A percentile compares a stretch with the other conserved stretches of the same genome.
These are phyloP conservation scores for Trichophyton rubrum DNA, from an alignment of 2,329 filamentous ascomycete species.

Conservation along the genomic window DNA sequence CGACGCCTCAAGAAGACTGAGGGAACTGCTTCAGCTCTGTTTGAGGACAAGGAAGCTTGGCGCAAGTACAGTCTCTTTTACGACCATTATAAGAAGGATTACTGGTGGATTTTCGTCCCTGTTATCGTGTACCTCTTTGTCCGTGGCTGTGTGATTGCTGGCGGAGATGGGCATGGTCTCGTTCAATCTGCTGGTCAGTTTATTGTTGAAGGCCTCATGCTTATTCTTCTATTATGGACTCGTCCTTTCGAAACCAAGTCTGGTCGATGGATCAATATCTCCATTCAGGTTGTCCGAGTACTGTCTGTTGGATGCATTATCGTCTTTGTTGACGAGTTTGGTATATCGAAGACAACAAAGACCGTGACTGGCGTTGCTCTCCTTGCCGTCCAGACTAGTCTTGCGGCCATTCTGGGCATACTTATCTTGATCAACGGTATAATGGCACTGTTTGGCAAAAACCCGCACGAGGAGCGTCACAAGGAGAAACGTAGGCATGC, in stretches of 20 bases:
- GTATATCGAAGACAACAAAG: constrained; percentile 80
- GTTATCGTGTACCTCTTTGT: constrained; percentile 80
- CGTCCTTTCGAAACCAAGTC: constrained; percentile 79
- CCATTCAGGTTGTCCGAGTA: constrained; percentile 78
- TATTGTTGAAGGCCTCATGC: constrained; percentile 66
- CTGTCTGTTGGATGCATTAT: constrained; percentile 80
- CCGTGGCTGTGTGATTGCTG: constrained; percentile 76
- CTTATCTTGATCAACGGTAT: constrained; percentile 83
- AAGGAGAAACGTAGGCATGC: constrained; percentile 73
- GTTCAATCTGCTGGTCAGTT: constrained; percentile 69
- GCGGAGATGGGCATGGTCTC: constrained; percentile 72
- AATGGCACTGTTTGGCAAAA: constrained; percentile 68
- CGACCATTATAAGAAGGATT: constrained; percentile 83
- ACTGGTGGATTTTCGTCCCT: constrained; percentile 96
- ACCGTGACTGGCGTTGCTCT: constrained; percentile 88
- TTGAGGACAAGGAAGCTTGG: constrained; percentile 83
- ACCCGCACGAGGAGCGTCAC: constrained; percentile 76
- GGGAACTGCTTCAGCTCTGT: constrained; percentile 61
- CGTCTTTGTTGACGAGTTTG: constrained; percentile 86
- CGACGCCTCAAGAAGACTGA: constrained; percentile 60
- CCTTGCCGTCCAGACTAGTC: constrained; percentile 74
- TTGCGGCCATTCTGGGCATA: constrained; percentile 73
- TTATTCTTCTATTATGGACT: constrained; percentile 67
- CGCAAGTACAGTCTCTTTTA: constrained; percentile 96
- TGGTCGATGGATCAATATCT: constrained; percentile 83